phyloP scores from a whole-genome alignment of 805 yeast genomes.

The Hanseniaspora valbyensis region DNA sequence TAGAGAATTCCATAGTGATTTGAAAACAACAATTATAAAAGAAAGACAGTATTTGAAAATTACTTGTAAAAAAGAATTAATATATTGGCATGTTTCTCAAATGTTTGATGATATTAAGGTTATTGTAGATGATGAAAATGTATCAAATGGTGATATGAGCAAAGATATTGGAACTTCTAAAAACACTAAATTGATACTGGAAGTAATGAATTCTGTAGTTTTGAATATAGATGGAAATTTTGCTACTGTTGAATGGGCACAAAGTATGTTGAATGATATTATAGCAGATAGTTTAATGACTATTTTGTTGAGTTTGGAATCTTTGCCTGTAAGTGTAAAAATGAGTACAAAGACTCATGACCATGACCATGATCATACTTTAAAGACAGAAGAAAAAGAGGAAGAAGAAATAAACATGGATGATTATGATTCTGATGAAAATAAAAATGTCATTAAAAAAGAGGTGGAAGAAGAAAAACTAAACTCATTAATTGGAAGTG shows the following conservation, averaged over 20 bases:
- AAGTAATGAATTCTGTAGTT: constrained; percentile 54
- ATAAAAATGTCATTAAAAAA: constrained; percentile 17
- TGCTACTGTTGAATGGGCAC: constrained; percentile 79
- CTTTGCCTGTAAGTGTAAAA: constrained; percentile 91
- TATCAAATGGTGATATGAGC: constrained; percentile 15
- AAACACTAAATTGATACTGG: constrained; percentile 36
- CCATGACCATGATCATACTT: constrained; percentile 30
- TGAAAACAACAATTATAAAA: constrained; percentile 72
- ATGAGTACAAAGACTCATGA: constrained; percentile 52
- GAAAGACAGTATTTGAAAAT: constrained; percentile 72
- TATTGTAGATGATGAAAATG: constrained; percentile 41
- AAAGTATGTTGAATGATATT: constrained; percentile 79
- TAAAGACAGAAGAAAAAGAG: too few relatives aligned
- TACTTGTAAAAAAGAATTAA: constrained; percentile 67
- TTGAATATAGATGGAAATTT: constrained; percentile 38
- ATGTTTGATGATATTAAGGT: constrained; percentile 85
- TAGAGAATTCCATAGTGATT: constrained; percentile 68
- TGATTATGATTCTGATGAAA: constrained; percentile 15
- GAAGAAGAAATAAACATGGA: too few relatives aligned
- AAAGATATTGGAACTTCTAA: constrained; percentile 30
- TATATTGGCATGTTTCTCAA: constrained; percentile 82
- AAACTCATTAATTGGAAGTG: constrained; percentile 16
- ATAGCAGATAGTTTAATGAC: constrained; percentile 92
- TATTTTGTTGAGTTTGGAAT: constrained; percentile 79
- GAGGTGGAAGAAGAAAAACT: neutral